A percentile compares a stretch with the other conserved stretches of the same genome.
phyloP scores from a whole-genome alignment of 1,284 basidiomycete species.

The Ceratobasidium sp. region DNA sequence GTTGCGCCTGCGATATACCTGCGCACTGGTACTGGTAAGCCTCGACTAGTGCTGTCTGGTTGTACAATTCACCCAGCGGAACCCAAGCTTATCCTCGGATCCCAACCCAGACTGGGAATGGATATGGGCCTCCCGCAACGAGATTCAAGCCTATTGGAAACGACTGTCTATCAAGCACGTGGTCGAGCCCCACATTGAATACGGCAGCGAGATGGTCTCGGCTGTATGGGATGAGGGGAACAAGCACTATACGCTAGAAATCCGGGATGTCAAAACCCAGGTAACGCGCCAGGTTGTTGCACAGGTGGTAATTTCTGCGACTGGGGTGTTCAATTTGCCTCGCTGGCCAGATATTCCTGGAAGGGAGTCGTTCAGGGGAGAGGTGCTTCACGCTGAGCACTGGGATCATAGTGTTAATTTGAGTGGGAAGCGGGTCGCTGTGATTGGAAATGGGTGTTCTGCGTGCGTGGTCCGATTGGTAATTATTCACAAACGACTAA shows the following conservation, averaged over 20 bases:
- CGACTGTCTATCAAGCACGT: constrained; percentile 1
- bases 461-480: constrained; percentile 28
- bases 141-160: constrained; percentile 21
- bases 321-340: constrained; percentile 15
- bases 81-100: constrained; percentile 54
- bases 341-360: constrained; percentile 28
- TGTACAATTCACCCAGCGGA: constrained; percentile 65
- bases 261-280: constrained; percentile 14
- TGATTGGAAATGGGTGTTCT: constrained; percentile 72
- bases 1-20: constrained; percentile 17
- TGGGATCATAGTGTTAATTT: constrained; percentile 30
- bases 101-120: constrained; percentile 55
- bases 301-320: constrained; percentile 12
- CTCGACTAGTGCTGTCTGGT: constrained; percentile 53
- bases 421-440: constrained; percentile 17
- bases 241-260: constrained; percentile 15
- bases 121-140: not conserved
- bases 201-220: constrained; percentile 16
- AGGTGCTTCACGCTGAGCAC: constrained; percentile 5
- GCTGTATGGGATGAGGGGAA: constrained; percentile 23
- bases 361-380: constrained; percentile 11
- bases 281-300: not conserved
- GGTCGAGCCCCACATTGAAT: constrained; percentile 16
- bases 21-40: constrained; percentile 48
- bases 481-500: not conserved